A percentile compares a stretch with the other conserved stretches of the same genome.
These are phyloP conservation scores for Rutidosis leptorrhynchoides DNA, from an alignment of 129 eudicot species.

Conservation along the genomic window DNA sequence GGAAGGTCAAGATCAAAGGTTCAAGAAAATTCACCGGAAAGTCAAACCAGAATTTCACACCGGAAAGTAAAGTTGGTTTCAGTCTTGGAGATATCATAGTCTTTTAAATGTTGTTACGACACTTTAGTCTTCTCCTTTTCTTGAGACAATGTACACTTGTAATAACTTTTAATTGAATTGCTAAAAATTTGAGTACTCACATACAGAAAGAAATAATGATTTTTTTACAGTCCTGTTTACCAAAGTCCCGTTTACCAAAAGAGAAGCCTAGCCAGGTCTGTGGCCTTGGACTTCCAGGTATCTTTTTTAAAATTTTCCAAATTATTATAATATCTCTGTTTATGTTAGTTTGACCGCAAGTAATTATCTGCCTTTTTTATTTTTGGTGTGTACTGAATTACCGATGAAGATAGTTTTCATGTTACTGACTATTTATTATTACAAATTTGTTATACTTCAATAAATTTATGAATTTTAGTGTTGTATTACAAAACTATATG, in stretches of 20 bases:
- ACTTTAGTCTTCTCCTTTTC: slow-evolving; percentile 7
- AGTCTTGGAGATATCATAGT: slow-evolving; percentile 82
- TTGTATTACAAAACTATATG: no score
- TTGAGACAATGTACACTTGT: background rate
- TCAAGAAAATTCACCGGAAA: no score
- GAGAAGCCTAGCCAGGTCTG: slow-evolving; percentile 81
- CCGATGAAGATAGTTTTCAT: background rate
- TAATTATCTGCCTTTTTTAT: background rate
- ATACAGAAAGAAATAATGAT: slow-evolving; percentile 3
- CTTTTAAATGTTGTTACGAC: slow-evolving; percentile 62
- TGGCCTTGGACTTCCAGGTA: slow-evolving; percentile 94
- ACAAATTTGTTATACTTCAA: background rate
- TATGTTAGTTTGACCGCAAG: background rate
- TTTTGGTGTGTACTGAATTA: no score
- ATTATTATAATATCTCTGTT: background rate
- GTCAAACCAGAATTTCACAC: no score
- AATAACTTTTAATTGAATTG: no score
- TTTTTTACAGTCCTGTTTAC: no score
- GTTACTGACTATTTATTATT: background rate
- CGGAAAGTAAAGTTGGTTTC: no score
- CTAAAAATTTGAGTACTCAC: background rate
- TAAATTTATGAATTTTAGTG: no score
- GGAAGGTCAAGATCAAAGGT: no score
- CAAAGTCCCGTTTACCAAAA: slow-evolving; percentile 69
- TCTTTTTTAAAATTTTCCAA: background rate